Base-by-base conservation (phyloP, 768 basidiomycete species). In the Amanita molliuscula region DNA sequence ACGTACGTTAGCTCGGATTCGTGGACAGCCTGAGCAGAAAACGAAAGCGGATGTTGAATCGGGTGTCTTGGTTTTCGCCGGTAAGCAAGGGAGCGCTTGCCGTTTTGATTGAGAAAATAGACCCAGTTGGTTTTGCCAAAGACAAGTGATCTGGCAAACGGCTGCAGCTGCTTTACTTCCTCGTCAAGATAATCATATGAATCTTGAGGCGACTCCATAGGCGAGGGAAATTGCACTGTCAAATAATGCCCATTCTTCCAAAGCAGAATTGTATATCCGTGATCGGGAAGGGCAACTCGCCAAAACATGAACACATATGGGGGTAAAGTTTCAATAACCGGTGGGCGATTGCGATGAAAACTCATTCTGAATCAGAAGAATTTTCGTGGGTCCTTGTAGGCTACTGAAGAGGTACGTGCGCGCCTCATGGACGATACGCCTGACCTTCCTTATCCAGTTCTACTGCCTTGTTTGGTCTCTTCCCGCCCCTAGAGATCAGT, bases 71-170 rank as follows among this genome's bases (percentile, higher is more conserved):
- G 52, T 38, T 56, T 59, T 33, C 62, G 45, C 25, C 57, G 61
- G 49, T 68, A 65, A 5, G 57, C 49, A 11, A 73, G 48, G 2
- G 26, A 54, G 3, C 59, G 58, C 47, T 63, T 67, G 6, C 61
- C 62, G n/a, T 64, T 62, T 20, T 61, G 56, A 0, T 52, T 45
- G 6, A 65, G 46, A 2, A 67, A 56, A 52, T 68, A 70, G 2
- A 59, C 65, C 67, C 67, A 71, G 46, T 68, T 71, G 11, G 61
- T 61, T 49, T 56, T 56, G 3, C 61, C 63, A 43, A 71, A 68
- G 21, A 49, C 29, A 10, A 49, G 9, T 25, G 37, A 40, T 8
- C 16, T 34, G 29, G 40, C 29, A 28, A 31, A 28, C n/a, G 34
- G 16, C 23, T 42, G 38, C 11, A 49, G 23, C 21, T 40, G 20